phyloP scores from a whole-genome alignment of 306 rosid genomes.

The Astragalus glycyphyllos region DNA sequence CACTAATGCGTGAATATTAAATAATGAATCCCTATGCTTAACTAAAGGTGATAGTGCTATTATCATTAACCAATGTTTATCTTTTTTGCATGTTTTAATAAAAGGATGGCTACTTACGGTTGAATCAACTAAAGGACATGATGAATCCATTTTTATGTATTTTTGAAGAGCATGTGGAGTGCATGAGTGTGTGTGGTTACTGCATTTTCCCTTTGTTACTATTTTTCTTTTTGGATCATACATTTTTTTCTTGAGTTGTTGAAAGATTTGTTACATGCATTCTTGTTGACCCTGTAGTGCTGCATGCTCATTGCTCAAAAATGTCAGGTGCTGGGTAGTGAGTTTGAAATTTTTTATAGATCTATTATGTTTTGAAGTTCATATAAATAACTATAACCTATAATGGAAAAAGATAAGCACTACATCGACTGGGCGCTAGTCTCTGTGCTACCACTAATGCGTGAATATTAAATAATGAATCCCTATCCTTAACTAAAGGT shows the following conservation, averaged over 20 bases:
- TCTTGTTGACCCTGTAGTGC: background rate
- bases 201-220: conserved; percentile 22
- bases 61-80: background rate
- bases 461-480: background rate
- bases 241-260: conserved; percentile 7
- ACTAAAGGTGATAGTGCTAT: conserved; percentile 9
- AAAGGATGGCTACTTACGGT: background rate
- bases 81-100: background rate
- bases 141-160: background rate
- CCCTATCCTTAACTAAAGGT: background rate
- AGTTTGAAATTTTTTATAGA: conserved; percentile 68
- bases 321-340: conserved; percentile 85
- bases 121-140: conserved; percentile 22
- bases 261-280: conserved; percentile 29
- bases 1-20: background rate
- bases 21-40: background rate
- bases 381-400: no score
- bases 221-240: background rate
- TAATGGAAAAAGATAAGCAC: no score
- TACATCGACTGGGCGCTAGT: background rate
- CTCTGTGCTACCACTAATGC: background rate
- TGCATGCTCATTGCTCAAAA: conserved; percentile 34
- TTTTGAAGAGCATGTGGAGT: conserved; percentile 21
- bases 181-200: background rate
- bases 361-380: no score